Conservation (phyloP, 352 stramenopile species). For the Albugo candida region DNA sequence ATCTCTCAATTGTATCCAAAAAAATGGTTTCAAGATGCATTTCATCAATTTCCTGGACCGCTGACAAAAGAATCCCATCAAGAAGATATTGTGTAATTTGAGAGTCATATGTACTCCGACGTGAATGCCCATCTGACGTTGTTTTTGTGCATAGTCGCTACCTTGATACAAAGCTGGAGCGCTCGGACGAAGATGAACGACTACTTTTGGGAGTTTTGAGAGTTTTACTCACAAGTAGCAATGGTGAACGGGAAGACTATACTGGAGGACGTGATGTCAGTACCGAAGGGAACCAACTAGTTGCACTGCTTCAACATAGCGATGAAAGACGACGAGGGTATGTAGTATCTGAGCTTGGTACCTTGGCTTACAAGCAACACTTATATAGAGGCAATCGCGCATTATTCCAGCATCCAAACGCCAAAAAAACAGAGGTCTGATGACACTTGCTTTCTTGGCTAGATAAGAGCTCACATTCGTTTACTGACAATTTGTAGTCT, state of each 20-base stretch:
- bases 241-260: conserved; percentile 49
- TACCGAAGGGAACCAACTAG: conserved; percentile 44
- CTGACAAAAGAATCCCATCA: conserved; percentile 39
- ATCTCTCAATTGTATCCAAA: conserved; percentile 67
- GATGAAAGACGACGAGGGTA: conserved; percentile 37
- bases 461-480: neutral
- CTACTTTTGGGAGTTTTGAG: conserved; percentile 44
- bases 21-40: conserved; percentile 37
- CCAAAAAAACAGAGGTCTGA: neutral
- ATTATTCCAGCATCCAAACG: too few relatives aligned
- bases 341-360: neutral
- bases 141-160: neutral
- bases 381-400: too few relatives aligned
- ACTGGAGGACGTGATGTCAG: conserved; percentile 27
- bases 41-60: conserved; percentile 60
- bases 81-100: conserved; percentile 26
- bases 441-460: neutral
- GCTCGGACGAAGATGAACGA: conserved; percentile 37
- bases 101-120: neutral
- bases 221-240: conserved; percentile 47
- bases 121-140: neutral
- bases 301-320: conserved; percentile 43
- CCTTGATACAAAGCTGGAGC: neutral
- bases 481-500: conserved; percentile 15
- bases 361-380: neutral